A percentile compares a stretch with the other conserved stretches of the same genome.
Conservation (phyloP, 768 basidiomycete genomes). For the Mrakia hoshinonis region DNA sequence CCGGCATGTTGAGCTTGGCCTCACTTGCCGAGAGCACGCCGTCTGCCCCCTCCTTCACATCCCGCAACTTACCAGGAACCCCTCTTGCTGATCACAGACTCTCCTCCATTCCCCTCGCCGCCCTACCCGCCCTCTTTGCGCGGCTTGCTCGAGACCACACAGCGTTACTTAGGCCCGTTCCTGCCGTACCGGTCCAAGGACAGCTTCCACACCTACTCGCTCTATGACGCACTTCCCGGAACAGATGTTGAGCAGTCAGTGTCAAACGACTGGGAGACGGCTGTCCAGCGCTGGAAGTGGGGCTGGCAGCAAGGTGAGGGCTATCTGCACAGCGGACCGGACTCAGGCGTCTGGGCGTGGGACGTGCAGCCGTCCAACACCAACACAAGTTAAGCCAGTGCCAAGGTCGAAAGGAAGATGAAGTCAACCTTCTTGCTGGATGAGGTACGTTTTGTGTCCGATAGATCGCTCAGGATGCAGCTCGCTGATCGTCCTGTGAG, state of each 20-base stretch:
- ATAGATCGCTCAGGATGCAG: no score
- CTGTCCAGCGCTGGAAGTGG: slow-evolving; percentile 3
- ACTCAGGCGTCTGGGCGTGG: not conserved
- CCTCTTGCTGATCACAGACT: not conserved
- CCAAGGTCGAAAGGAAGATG: not conserved
- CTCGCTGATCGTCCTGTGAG: not conserved
- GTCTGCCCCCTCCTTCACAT: not conserved
- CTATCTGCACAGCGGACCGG: not conserved
- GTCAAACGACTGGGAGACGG: not conserved
- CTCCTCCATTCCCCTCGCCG: not conserved
- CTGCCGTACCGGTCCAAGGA: slow-evolving; percentile 11
- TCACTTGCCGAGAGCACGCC: not conserved
- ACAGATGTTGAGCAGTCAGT: not conserved
- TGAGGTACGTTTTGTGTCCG: not conserved
- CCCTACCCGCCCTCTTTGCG: not conserved
- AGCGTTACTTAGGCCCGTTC: slow-evolving; percentile 18
- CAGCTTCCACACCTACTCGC: slow-evolving; percentile 15
- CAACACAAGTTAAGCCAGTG: not conserved
- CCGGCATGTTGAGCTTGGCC: not conserved
- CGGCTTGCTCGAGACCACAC: slow-evolving; percentile 9
- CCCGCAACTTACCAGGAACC: no score
- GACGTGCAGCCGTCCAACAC: not conserved
- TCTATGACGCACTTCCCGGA: slow-evolving; percentile 20
- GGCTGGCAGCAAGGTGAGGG: slow-evolving; percentile 12
- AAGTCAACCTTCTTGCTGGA: slow-evolving; percentile 10